Evolutionary conservation across 2,329 filamentous ascomycete species (phyloP).

Genomic region (Helotiales sp.): DNA sequence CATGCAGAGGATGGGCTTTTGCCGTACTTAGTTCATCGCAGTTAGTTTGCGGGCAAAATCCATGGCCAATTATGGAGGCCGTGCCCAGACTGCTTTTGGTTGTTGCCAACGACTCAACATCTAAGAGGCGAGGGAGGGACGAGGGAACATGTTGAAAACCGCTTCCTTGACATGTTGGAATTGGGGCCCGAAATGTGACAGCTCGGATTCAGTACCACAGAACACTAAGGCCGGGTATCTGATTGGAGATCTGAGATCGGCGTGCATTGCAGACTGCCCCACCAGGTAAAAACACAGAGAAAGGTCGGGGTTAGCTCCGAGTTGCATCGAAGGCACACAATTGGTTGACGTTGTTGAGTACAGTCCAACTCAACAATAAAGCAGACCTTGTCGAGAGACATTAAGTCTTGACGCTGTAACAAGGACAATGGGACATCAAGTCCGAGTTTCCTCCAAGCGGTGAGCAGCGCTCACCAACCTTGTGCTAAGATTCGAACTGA

Average conservation of each 20-base stretch:
- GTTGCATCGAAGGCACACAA: not conserved
- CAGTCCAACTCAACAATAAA: not conserved
- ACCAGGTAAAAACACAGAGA: not conserved
- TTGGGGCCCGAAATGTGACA: not conserved
- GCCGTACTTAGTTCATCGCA: no score
- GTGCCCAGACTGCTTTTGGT: not conserved
- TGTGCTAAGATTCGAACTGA: not conserved
- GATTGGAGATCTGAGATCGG: slow-evolving; percentile 8
- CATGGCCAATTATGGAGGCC: not conserved
- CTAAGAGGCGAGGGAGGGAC: not conserved
- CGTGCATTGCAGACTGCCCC: not conserved
- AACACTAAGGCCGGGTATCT: not conserved
- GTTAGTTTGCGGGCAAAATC: no score
- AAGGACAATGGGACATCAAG: not conserved
- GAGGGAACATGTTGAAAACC: not conserved
- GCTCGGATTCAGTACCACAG: not conserved
- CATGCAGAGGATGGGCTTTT: not conserved
- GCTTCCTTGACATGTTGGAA: not conserved
- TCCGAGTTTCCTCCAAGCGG: not conserved
- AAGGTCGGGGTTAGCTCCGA: not conserved
- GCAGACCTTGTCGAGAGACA: not conserved
- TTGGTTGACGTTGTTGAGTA: not conserved
- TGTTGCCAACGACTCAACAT: not conserved
- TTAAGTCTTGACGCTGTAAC: not conserved
- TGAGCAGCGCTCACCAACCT: not conserved